A percentile compares a stretch with the other conserved stretches of the same genome.
phyloP scores from a whole-genome alignment of 768 basidiomycete genomes.

The Suillus discolor region DNA sequence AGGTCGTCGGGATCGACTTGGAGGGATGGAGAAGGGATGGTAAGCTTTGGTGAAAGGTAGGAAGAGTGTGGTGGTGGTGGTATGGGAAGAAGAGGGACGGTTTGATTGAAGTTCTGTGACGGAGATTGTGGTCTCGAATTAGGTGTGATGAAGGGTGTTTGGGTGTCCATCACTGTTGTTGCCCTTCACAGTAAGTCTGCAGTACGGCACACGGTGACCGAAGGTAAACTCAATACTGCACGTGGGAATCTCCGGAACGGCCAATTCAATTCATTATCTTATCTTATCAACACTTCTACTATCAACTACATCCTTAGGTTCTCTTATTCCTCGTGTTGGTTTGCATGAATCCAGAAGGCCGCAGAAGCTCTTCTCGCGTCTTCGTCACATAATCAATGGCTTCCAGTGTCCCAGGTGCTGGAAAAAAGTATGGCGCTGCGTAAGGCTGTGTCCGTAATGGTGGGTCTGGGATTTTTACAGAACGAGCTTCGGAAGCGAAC shows the following conservation, averaged over 20 bases:
- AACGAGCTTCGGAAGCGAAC: neutral
- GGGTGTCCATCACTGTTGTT: constrained; percentile 16
- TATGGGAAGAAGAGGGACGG: constrained; percentile 5
- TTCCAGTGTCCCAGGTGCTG: constrained; percentile 45
- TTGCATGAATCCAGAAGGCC: neutral
- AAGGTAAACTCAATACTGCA: constrained; percentile 9
- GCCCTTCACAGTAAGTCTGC: constrained; percentile 12
- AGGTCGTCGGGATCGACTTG: constrained; percentile 11
- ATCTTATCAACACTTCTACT: constrained; percentile 6
- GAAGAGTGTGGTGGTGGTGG: constrained; percentile 10
- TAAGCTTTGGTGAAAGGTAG: constrained; percentile 4
- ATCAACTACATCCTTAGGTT: neutral
- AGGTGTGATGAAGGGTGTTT: constrained; percentile 16
- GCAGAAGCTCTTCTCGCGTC: constrained; percentile 22
- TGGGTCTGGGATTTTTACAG: constrained; percentile 5
- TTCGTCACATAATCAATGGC: constrained; percentile 34
- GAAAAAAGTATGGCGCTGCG: constrained; percentile 64
- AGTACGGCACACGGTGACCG: constrained; percentile 16
- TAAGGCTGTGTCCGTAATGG: constrained; percentile 58
- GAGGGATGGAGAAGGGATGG: constrained; percentile 3
- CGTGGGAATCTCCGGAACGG: constrained; percentile 10
- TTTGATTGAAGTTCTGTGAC: constrained; percentile 11
- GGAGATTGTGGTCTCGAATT: constrained; percentile 17
- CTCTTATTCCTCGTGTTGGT: neutral
- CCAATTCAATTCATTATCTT: neutral